Evolutionary conservation across 2,329 filamentous ascomycete species (phyloP).

Genomic region (Zelopaecilomyces penicillatus): DNA sequence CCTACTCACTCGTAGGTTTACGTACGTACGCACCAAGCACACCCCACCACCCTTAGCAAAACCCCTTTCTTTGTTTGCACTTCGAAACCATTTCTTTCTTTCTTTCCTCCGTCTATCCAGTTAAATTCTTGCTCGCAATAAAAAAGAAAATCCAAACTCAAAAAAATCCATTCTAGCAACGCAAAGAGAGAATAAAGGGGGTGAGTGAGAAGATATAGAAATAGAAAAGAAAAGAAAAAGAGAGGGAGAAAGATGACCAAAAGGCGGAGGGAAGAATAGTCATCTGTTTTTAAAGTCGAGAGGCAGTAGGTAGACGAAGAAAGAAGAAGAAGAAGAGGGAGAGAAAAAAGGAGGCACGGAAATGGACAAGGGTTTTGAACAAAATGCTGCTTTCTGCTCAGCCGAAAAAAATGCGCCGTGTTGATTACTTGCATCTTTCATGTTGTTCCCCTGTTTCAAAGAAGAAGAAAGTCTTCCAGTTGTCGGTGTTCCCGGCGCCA

Average conservation of each 20-base stretch:
- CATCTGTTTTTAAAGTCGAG: too few relatives aligned
- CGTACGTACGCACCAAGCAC: too few relatives aligned
- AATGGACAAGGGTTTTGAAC: too few relatives aligned
- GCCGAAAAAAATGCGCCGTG: background rate
- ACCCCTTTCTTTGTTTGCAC: conserved; percentile 10
- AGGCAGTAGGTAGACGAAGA: too few relatives aligned
- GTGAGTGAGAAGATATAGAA: background rate
- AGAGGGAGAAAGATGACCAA: conserved; percentile 7
- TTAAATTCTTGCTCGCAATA: background rate
- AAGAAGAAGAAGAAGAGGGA: conserved; percentile 4
- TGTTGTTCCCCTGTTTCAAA: too few relatives aligned
- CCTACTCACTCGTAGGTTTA: too few relatives aligned
- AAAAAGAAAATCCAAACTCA: conserved; percentile 6
- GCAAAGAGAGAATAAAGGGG: conserved; percentile 2
- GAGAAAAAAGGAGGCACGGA: conserved; percentile 2
- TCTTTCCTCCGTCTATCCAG: conserved; percentile 8
- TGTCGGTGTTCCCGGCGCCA: conserved; percentile 15
- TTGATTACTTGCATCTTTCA: too few relatives aligned
- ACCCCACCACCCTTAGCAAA: background rate
- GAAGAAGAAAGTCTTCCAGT: too few relatives aligned
- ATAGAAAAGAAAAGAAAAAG: conserved; percentile 1
- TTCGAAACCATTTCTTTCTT: background rate
- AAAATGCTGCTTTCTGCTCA: background rate
- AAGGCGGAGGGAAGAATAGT: background rate
- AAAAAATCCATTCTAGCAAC: conserved; percentile 2